Conservation (phyloP, 768 basidiomycete species). For the Suillus hirtellus region DNA sequence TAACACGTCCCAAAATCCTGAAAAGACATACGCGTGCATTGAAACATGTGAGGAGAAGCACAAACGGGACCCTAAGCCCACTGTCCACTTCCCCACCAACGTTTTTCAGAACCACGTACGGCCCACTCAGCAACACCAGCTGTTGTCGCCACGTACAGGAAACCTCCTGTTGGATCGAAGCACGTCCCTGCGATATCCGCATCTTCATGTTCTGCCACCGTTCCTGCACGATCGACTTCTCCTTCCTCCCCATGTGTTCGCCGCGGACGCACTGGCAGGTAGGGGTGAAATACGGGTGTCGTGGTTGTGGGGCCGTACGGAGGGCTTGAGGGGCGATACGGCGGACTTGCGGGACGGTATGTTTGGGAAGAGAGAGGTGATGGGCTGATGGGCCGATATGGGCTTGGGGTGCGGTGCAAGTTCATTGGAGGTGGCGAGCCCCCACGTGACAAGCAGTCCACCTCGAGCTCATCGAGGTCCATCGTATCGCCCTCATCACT, state of each 20-base stretch:
- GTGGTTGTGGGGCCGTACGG: conserved; percentile 4
- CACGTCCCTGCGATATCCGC: conserved; percentile 69
- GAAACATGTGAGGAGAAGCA: not conserved
- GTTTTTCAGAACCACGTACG: conserved; percentile 67
- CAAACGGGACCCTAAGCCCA: conserved; percentile 33
- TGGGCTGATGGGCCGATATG: conserved; percentile 30
- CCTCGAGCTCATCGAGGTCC: conserved; percentile 50
- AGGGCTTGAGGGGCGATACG: conserved; percentile 17
- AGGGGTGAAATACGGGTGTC: not conserved
- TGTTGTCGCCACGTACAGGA: conserved; percentile 67
- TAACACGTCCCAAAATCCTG: not conserved
- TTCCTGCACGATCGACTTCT: not conserved
- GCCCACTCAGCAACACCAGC: conserved; percentile 76
- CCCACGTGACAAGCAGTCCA: conserved; percentile 53
- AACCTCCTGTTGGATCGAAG: conserved; percentile 70
- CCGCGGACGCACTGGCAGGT: not conserved
- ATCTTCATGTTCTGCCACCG: conserved; percentile 15
- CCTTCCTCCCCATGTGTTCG: conserved; percentile 1
- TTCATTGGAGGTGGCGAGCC: conserved; percentile 42
- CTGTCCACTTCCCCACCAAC: conserved; percentile 62
- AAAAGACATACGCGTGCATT: not conserved
- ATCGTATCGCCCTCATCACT: conserved; percentile 43
- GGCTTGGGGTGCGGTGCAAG: not conserved
- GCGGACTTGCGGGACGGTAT: not conserved
- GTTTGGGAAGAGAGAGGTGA: conserved; percentile 18